These are phyloP conservation scores for Xylariales sp. DNA, from an alignment of 2,329 filamentous ascomycete genomes.

Conservation along the genomic window DNA sequence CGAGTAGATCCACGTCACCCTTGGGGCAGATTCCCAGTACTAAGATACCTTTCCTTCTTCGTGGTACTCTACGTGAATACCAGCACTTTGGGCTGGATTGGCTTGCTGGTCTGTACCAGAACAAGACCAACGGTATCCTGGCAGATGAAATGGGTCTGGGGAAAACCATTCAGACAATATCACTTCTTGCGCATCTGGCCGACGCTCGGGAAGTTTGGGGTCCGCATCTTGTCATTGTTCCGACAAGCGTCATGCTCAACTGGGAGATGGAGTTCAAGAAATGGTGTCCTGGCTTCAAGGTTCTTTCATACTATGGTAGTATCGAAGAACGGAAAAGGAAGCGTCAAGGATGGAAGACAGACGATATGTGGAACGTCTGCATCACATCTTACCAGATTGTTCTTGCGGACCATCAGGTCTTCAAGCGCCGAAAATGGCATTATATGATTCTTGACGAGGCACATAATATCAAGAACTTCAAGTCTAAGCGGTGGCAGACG, in stretches of 20 bases:
- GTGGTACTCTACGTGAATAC: conserved; percentile 88
- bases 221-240: conserved; percentile 90
- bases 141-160: conserved; percentile 98
- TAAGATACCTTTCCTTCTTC: conserved; percentile 74
- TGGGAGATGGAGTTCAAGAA: conserved; percentile 99
- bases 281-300: conserved; percentile 96
- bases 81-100: conserved; percentile 97
- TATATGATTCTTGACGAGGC: conserved; percentile 98
- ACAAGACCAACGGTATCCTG: conserved; percentile 90
- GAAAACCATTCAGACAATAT: conserved; percentile 97
- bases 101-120: conserved; percentile 88
- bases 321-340: conserved; percentile 90
- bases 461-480: conserved; percentile 99
- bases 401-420: conserved; percentile 86
- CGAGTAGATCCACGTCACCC: conserved; percentile 31
- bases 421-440: conserved; percentile 90
- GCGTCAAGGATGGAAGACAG: conserved; percentile 86
- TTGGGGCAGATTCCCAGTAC: conserved; percentile 49
- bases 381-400: conserved; percentile 98
- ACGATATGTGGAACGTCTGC: conserved; percentile 93
- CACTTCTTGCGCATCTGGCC: conserved; percentile 85
- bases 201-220: conserved; percentile 91
- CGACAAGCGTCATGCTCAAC: conserved; percentile 97
- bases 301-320: conserved; percentile 92
- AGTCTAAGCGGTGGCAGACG: conserved; percentile 94